Conservation (phyloP, 2,329 filamentous ascomycete species). For the Neobulgaria alba region DNA sequence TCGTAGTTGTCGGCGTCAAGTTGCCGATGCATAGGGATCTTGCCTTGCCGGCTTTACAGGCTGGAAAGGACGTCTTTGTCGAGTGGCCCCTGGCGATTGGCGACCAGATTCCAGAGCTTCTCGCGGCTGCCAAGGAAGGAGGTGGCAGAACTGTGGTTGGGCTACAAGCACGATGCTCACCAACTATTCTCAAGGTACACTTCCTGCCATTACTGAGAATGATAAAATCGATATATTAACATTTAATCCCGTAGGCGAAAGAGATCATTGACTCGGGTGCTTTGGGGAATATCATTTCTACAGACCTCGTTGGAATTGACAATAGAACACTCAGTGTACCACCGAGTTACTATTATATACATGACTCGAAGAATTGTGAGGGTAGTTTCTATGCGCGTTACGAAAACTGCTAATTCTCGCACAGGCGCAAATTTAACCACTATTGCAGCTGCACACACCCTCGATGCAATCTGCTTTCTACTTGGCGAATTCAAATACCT, state of each 20-base stretch:
- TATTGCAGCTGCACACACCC: not conserved
- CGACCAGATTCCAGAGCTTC: slow-evolving; percentile 37
- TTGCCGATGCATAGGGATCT: not conserved
- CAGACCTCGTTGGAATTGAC: not conserved
- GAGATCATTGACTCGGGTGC: not conserved
- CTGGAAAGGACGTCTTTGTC: slow-evolving; percentile 40
- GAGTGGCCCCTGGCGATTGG: slow-evolving; percentile 42
- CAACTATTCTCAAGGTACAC: slow-evolving; percentile 29
- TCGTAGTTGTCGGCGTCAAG: not conserved
- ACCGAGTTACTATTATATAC: not conserved
- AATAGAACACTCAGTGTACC: not conserved
- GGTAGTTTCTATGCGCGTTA: not conserved
- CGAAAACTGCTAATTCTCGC: not conserved
- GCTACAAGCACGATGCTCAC: slow-evolving; percentile 36
- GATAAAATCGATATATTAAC: not conserved
- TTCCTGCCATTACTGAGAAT: no score
- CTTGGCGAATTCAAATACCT: not conserved
- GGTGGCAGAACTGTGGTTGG: slow-evolving; percentile 38
- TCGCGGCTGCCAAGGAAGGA: slow-evolving; percentile 32
- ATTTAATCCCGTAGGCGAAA: no score
- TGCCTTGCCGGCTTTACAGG: slow-evolving; percentile 25
- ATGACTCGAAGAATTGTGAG: not conserved
- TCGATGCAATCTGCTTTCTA: not conserved
- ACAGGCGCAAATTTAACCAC: not conserved
- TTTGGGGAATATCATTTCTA: not conserved